phyloP scores from a whole-genome alignment of 306 rosid species.

The Quercus dentata region DNA sequence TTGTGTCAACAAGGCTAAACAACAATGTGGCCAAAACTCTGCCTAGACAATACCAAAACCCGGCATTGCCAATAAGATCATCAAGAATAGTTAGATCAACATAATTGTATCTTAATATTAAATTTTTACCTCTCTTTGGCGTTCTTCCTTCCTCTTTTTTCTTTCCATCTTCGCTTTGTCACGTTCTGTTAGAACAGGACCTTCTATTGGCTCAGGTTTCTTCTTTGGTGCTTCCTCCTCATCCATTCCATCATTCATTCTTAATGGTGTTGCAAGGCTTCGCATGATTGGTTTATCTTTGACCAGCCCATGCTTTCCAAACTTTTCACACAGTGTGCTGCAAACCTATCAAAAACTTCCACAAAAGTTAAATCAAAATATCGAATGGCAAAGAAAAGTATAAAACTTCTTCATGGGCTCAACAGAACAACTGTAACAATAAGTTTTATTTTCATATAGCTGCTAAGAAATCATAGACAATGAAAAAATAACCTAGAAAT shows the following conservation, averaged over 20 bases:
- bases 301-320: conserved; percentile 90
- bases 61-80: background rate
- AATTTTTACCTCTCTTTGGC: conserved; percentile 85
- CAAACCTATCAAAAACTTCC: conserved; percentile 55
- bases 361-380: background rate
- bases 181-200: conserved; percentile 85
- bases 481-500: background rate
- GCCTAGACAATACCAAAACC: background rate
- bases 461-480: background rate
- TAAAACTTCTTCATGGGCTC: background rate
- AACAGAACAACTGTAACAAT: background rate
- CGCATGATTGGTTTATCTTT: conserved; percentile 74
- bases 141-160: conserved; percentile 89
- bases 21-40: background rate
- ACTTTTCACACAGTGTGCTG: conserved; percentile 66
- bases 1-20: background rate
- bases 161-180: conserved; percentile 73
- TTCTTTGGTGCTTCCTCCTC: conserved; percentile 71
- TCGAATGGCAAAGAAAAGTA: background rate
- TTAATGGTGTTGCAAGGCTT: conserved; percentile 80
- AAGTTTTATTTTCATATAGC: background rate
- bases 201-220: conserved; percentile 82
- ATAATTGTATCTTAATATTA: background rate
- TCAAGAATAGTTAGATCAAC: background rate
- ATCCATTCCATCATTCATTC: conserved; percentile 94